Percentiles rank a stretch among this genome's conserved stretches.
Evolutionary conservation across 2,329 filamentous ascomycete genomes (phyloP).

Genomic region (Canariomyces notabilis): DNA sequence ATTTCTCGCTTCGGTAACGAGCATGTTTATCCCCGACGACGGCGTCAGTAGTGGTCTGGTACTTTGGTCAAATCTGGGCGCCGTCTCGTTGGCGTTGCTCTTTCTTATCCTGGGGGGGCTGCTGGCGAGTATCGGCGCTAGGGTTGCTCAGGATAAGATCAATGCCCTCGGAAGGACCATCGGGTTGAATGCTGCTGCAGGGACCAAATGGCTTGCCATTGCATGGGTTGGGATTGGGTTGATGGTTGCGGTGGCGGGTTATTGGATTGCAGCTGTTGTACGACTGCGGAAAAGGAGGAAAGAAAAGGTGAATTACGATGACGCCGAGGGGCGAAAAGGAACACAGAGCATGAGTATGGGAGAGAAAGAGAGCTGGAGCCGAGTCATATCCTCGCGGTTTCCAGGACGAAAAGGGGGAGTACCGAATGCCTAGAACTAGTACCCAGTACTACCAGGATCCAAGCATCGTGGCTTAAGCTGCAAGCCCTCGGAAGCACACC

Average conservation of each 20-base stretch:
- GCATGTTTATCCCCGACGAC: slow-evolving; percentile 8
- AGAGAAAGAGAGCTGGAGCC: too few relatives aligned
- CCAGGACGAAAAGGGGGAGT: too few relatives aligned
- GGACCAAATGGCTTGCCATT: slow-evolving; percentile 11
- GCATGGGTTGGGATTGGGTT: slow-evolving; percentile 15
- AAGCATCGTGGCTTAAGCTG: too few relatives aligned
- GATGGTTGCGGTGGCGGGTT: slow-evolving; percentile 12
- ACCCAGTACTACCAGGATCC: too few relatives aligned
- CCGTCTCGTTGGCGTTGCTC: background rate
- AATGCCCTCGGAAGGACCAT: slow-evolving; percentile 10
- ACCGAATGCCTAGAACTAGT: too few relatives aligned
- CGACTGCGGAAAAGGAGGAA: slow-evolving; percentile 13
- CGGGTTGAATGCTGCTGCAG: slow-evolving; percentile 12
- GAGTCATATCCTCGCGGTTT: too few relatives aligned
- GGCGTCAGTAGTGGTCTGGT: background rate
- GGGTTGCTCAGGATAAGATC: slow-evolving; percentile 5
- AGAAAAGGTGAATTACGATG: too few relatives aligned
- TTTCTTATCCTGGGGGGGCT: slow-evolving; percentile 12
- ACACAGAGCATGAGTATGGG: too few relatives aligned
- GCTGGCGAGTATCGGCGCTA: slow-evolving; percentile 9
- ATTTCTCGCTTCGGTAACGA: slow-evolving; percentile 15
- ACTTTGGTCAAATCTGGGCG: slow-evolving; percentile 12
- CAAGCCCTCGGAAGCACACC: too few relatives aligned
- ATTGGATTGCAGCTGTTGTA: slow-evolving; percentile 9
- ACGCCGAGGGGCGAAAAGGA: too few relatives aligned